Conservation (phyloP, 345 rosid species). For the Eutrema japonicum region DNA sequence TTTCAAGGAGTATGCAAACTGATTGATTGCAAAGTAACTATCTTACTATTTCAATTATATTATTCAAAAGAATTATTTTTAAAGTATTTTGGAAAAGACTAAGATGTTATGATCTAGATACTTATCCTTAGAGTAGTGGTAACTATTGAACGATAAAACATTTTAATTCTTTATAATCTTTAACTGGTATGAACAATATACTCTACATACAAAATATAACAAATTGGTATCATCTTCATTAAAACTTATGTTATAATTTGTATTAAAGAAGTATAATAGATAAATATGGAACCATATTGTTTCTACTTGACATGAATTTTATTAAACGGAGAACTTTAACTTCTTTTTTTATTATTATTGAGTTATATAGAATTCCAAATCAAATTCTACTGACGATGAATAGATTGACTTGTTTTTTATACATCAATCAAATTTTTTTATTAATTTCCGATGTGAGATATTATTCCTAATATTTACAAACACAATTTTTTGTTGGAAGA, state of each 20-base stretch:
- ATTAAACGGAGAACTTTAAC: background rate
- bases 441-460: too few species aligned
- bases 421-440: too few species aligned
- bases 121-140: constrained; percentile 36
- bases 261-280: background rate
- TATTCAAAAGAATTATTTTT: background rate
- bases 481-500: background rate
- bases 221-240: background rate
- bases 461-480: too few species aligned
- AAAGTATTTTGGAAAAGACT: constrained; percentile 5
- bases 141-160: background rate
- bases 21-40: constrained; percentile 39
- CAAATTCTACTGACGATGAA: too few species aligned
- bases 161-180: background rate
- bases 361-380: too few species aligned
- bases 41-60: constrained; percentile 29
- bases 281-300: background rate
- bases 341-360: too few species aligned
- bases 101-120: constrained; percentile 32
- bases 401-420: too few species aligned
- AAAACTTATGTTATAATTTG: background rate
- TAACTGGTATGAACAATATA: constrained; percentile 10
- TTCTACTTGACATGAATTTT: background rate
- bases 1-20: constrained; percentile 34
- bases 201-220: background rate